Base-by-base conservation (phyloP, 805 yeast species). In the Candida ponderosae region DNA sequence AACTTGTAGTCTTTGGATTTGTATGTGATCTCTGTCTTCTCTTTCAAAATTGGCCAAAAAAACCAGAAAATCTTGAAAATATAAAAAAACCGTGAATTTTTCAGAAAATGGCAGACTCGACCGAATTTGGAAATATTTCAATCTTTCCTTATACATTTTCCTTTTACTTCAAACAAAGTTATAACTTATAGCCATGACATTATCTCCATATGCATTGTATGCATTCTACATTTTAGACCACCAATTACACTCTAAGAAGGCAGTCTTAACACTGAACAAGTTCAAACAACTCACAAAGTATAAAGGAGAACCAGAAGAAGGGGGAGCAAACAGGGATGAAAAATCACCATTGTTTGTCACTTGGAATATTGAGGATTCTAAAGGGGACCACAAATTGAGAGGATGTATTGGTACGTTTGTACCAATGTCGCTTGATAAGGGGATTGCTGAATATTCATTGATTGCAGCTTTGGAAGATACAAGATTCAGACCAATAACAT, bases 351-450 rank as follows among this genome's bases (percentile, higher is more conserved):
- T 90, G 20, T 93, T 93, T 61, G 82, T 90, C 24, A 93, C 97
- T 0, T 93, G 96, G 96, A 79, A 77, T 47, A 68, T 71, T 39
- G 47, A 49, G 16, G 13, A 44, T 4, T 31, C 33, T 11, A 36
- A 40, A 19, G 53, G 41, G 9, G 51, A 57, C 1, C 53, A 59
- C 19, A 60, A 63, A 13, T 63, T 90, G 34, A 66, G 97, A 31
- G 98, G 98, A 0, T 90, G 98, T 53, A 93, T 90, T 38, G 98
- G 98, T 1, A 89, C 96, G 0, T 93, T 93, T 55, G 63, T 68
- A 16, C 60, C 72, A 14, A 56, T 71, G 39, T 66, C 70, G 0
- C 47, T 84, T 2, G 77, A 70, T 15, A 35, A 51, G 1, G 96
- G 93, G 0, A 68, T 88, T 4, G 55, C 62, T 18, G 66, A 68